A percentile compares a stretch with the other conserved stretches of the same genome.
Evolutionary conservation across 208 protist genomes (phyloP).

Genomic region (Plasmodiophora brassicae): DNA sequence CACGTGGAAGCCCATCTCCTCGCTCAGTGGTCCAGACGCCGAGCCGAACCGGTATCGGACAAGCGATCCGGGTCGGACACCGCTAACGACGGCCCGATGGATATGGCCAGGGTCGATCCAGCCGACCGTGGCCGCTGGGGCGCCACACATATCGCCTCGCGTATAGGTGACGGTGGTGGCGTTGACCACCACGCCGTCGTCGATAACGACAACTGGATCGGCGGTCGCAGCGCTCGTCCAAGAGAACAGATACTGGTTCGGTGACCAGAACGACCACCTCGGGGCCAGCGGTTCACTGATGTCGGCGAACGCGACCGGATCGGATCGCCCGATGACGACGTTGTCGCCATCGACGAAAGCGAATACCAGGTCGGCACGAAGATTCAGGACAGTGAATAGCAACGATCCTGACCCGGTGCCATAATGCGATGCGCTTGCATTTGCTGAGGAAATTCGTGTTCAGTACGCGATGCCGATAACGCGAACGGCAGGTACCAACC

Average conservation of each 20-base stretch:
- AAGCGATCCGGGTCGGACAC: background rate
- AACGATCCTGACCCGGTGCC: background rate
- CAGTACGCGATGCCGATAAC: too few species aligned
- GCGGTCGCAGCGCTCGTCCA: background rate
- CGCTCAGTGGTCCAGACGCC: background rate
- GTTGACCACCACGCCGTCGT: background rate
- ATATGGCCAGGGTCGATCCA: background rate
- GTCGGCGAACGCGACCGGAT: background rate
- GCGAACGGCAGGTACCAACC: background rate
- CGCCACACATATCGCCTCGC: constrained; percentile 1
- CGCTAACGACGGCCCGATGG: background rate
- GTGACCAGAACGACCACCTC: background rate
- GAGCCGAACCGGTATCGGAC: constrained; percentile 14
- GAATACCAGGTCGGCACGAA: background rate
- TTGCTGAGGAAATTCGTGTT: too few species aligned
- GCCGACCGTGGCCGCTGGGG: background rate
- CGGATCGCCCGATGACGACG: background rate
- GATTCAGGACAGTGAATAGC: background rate
- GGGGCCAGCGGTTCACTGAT: background rate
- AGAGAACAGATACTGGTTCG: background rate
- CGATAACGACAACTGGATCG: background rate
- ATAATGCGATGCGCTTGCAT: background rate
- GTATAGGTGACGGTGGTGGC: background rate
- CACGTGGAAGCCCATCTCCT: background rate
- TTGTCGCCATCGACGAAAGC: background rate